Evolutionary conservation across 23 red algal species (phyloP), one percentile per base, ranked within the genome.

Genomic region (Chondrus crispus): DNA sequence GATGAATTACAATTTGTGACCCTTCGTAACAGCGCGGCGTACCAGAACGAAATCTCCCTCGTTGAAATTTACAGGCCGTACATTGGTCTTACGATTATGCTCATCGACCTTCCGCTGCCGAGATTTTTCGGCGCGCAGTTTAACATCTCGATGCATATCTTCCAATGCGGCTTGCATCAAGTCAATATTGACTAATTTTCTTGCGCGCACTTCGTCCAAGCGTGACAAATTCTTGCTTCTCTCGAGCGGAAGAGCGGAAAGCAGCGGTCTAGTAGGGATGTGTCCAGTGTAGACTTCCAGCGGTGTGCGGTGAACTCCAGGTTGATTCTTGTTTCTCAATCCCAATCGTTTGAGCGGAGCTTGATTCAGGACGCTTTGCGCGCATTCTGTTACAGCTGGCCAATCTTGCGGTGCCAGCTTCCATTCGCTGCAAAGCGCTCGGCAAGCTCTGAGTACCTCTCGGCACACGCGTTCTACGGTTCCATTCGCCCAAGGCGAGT

Each of bases 401-500:
- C 73, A 91, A 28, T 78, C 55, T 30, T 28, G 1, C 16, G 48
- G 40, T 44, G 28, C 46, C 11, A 91, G 53, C 46, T 81, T 57
- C 37, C 38, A 70, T 66, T 91, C 87, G 14, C 7, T 35, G 3
- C 6, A 69, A 2, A 91, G 55, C 2, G 87, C 87, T 43, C 43
- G 79, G 35, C 30, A 58, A 28, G 87, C 87, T 32, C 72, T 26
- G 3, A 91, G n/a, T 49, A 91, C 87, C 50, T 91, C 73, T 18
- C 60, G 26, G 49, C 52, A 91, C 1, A 91, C 50, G n/a, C 52
- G 39, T 48, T 91, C 87, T 32, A 91, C 73, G 2, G 70, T 80
- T 44, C 87, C 87, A 68, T 91, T 91, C 11, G 62, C 84, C 80
- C 80, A 84, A 3, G 80, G 82, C n/a, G 18, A 2, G 47, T 87